Base-by-base conservation (phyloP, 805 yeast genomes). In the Yamadazyma takamatsuzukensis region DNA sequence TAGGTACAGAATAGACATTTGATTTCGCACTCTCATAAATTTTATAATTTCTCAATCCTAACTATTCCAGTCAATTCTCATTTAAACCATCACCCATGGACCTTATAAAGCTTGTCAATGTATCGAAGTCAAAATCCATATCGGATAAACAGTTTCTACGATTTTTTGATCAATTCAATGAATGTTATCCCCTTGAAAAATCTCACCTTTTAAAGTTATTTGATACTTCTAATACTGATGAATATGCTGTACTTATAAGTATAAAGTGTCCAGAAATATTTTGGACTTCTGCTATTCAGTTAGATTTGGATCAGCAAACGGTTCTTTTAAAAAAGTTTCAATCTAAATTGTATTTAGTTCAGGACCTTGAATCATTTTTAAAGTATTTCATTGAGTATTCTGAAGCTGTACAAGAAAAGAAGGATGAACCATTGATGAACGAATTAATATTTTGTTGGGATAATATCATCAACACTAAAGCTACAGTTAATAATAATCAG, bases 161-260 rank as follows among this genome's bases (percentile, higher is more conserved):
- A 4, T 44, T 64, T 12, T 53, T 47, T 36, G 43, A 45, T 25
- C 65, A 61, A 38, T 43, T 64, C 17, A 49, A 52, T 18, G 38
- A 45, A 11, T 38, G 36, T 13, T 34, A 36, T 2, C 36, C 49
- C 3, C 41, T 60, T 6, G 25, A 43, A 5, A 51, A 53, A 12
- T 39, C 45, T 14, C 59, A 62, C 26, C 56, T 48, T 19, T 43
- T 52, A n/a, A 37, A 39, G 15, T 39, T 63, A 4, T 40, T 62
- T 10, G 58, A 55, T 23, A 30, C 36, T 3, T 27, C 27, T 11
- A 39, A 39, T 29, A 42, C 39, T 21, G 32, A 34, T 18, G n/a
- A n/a, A n/a, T 42, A 42, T 21, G 30, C 39, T 24, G 28, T 35
- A 4, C 22, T 32, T 10, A 18, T 36, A 17, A 24, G 41, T 7